Evolutionary conservation across 768 basidiomycete species (phyloP).

Genomic region (Gymnopilus dilepis): DNA sequence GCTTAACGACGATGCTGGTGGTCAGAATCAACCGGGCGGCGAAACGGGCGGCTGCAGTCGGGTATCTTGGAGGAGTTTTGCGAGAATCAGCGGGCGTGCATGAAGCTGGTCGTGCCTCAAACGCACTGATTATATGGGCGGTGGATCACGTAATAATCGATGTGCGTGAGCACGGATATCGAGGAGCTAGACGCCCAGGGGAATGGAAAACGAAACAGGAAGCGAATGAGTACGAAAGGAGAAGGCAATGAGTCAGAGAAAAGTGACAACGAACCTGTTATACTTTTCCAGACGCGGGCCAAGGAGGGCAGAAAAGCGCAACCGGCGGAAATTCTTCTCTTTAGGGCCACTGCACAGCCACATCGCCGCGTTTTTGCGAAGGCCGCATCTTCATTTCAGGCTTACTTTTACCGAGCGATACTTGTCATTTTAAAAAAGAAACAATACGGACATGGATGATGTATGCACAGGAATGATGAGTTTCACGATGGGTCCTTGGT

Average conservation of each 20-base stretch:
- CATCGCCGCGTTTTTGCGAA: slow-evolving; percentile 24
- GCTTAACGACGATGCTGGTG: not conserved
- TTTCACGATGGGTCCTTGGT: slow-evolving; percentile 15
- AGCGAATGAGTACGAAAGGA: slow-evolving; percentile 17
- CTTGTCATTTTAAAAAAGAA: slow-evolving; percentile 20
- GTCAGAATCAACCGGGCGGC: not conserved
- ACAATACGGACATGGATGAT: slow-evolving; percentile 19
- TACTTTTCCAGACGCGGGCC: slow-evolving; percentile 8
- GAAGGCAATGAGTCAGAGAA: slow-evolving; percentile 20
- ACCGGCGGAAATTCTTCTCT: slow-evolving; percentile 17
- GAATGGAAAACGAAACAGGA: slow-evolving; percentile 16
- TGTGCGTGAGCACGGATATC: slow-evolving; percentile 15
- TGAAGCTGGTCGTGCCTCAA: slow-evolving; percentile 18
- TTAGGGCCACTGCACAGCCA: slow-evolving; percentile 28
- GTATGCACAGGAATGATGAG: slow-evolving; percentile 21
- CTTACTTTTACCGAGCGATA: slow-evolving; percentile 16
- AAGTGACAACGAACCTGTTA: slow-evolving; percentile 17
- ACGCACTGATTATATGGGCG: slow-evolving; percentile 25
- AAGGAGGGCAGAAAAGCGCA: slow-evolving; percentile 4
- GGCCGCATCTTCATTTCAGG: slow-evolving; percentile 7
- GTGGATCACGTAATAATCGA: slow-evolving; percentile 35
- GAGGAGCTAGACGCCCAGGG: slow-evolving; percentile 19
- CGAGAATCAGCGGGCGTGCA: slow-evolving; percentile 21
- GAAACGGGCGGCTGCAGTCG: slow-evolving; percentile 15
- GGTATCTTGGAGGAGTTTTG: slow-evolving; percentile 16